Percentiles rank a stretch among this genome's conserved stretches.
Conservation (phyloP, 2,329 filamentous ascomycete genomes). For the Xylaria sp. region DNA sequence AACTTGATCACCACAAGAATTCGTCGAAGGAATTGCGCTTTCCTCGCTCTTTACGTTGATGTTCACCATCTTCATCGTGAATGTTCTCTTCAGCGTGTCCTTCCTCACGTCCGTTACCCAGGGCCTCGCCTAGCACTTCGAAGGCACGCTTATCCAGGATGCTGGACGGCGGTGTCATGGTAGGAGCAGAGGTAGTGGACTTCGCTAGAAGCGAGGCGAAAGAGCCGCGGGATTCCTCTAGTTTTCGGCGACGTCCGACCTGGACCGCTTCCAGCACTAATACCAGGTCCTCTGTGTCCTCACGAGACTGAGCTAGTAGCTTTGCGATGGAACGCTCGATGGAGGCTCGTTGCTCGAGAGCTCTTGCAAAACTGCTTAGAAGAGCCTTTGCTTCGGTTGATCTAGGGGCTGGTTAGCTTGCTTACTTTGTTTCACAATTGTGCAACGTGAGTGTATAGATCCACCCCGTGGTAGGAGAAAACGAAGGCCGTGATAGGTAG, state of each 20-base stretch:
- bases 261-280: conserved; percentile 26
- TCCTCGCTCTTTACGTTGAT: background rate
- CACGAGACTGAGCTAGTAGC: background rate
- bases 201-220: conserved; percentile 22
- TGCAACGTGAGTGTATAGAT: background rate
- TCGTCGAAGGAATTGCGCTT: conserved; percentile 11
- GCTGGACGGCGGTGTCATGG: background rate
- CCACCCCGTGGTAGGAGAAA: background rate
- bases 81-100: background rate
- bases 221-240: conserved; percentile 7
- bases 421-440: background rate
- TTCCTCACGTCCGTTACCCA: background rate
- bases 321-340: conserved; percentile 34
- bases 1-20: conserved; percentile 29
- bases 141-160: background rate
- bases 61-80: conserved; percentile 1
- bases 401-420: conserved; percentile 16
- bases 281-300: conserved; percentile 20
- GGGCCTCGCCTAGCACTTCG: background rate
- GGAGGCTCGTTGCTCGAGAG: conserved; percentile 23
- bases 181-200: background rate
- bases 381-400: conserved; percentile 27
- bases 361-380: conserved; percentile 20
- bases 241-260: conserved; percentile 15
- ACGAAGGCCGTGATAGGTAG: background rate